A percentile compares a stretch with the other conserved stretches of the same genome.
These are phyloP conservation scores for Aspergillus sclerotialis DNA, from an alignment of 2,329 filamentous ascomycete species.

Conservation along the genomic window DNA sequence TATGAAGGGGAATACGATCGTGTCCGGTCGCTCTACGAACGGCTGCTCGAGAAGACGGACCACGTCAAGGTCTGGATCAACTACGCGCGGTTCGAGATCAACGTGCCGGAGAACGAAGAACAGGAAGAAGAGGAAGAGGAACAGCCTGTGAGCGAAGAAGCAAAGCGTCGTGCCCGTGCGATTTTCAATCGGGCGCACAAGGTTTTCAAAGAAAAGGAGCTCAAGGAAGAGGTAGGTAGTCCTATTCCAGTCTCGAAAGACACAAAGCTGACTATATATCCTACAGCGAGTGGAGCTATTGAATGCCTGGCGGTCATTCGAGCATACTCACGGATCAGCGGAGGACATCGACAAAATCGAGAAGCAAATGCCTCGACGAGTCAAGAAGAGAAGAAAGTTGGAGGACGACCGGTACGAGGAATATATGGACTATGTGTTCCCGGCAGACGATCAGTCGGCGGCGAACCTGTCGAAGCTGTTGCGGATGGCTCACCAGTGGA, in stretches of 20 bases:
- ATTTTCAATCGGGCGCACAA: slow-evolving; percentile 82
- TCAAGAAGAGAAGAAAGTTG: slow-evolving; percentile 85
- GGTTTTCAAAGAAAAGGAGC: slow-evolving; percentile 78
- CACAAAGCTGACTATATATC: slow-evolving; percentile 27
- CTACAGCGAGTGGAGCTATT: slow-evolving; percentile 74
- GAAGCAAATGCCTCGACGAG: slow-evolving; percentile 86
- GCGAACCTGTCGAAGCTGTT: slow-evolving; percentile 77
- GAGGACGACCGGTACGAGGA: slow-evolving; percentile 94
- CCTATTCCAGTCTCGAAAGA: neutral
- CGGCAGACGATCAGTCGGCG: slow-evolving; percentile 81
- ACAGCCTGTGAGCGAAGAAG: slow-evolving; percentile 65
- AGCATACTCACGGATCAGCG: slow-evolving; percentile 70
- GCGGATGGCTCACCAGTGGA: slow-evolving; percentile 83
- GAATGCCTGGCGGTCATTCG: slow-evolving; percentile 88
- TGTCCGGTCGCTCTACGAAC: slow-evolving; percentile 77
- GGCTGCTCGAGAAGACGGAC: slow-evolving; percentile 86
- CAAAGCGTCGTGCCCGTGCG: slow-evolving; percentile 72
- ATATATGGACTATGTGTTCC: slow-evolving; percentile 96
- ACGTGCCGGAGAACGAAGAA: slow-evolving; percentile 68
- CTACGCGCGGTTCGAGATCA: slow-evolving; percentile 97
- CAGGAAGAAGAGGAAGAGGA: slow-evolving; percentile 57
- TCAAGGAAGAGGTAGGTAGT: slow-evolving; percentile 69
- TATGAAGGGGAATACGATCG: slow-evolving; percentile 86
- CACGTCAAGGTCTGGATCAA: slow-evolving; percentile 99
- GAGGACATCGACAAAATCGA: slow-evolving; percentile 76